phyloP scores from a whole-genome alignment of 495 filamentous ascomycete genomes.

The Penicillium herquei region DNA sequence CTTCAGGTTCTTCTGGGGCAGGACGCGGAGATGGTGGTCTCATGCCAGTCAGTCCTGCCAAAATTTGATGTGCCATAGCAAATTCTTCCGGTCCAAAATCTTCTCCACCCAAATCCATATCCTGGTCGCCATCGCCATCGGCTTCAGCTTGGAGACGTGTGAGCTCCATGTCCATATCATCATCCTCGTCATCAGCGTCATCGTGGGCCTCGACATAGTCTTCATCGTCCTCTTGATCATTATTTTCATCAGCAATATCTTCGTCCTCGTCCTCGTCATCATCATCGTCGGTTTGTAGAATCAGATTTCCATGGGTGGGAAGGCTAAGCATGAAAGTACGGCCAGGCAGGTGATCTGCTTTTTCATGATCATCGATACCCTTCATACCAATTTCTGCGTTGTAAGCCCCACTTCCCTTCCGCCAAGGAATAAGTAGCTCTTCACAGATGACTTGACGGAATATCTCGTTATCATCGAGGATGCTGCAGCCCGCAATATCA shows the following conservation, averaged over 20 bases:
- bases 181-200: conserved; percentile 40
- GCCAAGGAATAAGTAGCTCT: conserved; percentile 84
- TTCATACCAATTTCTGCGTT: conserved; percentile 81
- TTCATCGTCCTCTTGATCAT: conserved; percentile 43
- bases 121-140: conserved; percentile 31
- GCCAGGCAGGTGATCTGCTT: conserved; percentile 34
- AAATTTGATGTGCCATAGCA: conserved; percentile 65
- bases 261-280: conserved; percentile 52
- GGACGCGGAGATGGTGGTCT: conserved; percentile 11
- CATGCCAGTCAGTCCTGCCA: conserved; percentile 32
- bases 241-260: conserved; percentile 47
- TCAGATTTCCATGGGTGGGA: conserved; percentile 37
- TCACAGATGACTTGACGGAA: conserved; percentile 81
- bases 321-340: conserved; percentile 41
- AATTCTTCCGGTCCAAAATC: conserved; percentile 48
- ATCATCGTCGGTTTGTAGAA: conserved; percentile 47
- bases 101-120: conserved; percentile 49
- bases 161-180: conserved; percentile 44
- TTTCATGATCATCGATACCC: conserved; percentile 87
- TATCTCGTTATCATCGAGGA: conserved; percentile 75
- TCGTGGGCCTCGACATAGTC: conserved; percentile 45
- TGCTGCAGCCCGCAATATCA: conserved; percentile 88
- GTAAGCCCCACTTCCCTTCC: conserved; percentile 76
- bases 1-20: conserved; percentile 36
- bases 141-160: conserved; percentile 7